These are phyloP conservation scores for Cyberlindnera americana DNA, from an alignment of 805 yeast species.

Conservation along the genomic window DNA sequence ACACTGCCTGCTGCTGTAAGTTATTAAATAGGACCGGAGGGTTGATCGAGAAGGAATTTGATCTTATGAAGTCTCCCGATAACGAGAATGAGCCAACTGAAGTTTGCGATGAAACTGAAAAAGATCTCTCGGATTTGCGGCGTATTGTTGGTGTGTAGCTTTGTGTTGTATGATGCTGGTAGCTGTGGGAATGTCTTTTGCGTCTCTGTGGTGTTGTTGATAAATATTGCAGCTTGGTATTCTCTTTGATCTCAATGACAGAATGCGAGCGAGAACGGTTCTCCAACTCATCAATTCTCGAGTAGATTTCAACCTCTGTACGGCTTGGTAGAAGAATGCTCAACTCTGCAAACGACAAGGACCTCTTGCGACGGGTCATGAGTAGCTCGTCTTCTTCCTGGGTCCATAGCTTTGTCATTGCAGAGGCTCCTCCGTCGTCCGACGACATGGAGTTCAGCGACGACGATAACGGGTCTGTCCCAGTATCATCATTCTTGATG, in stretches of 20 bases:
- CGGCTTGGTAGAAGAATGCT: slow-evolving; percentile 68
- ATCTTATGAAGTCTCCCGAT: slow-evolving; percentile 3
- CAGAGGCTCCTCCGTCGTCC: slow-evolving; percentile 14
- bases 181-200: slow-evolving; percentile 14
- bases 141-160: slow-evolving; percentile 6
- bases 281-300: slow-evolving; percentile 50
- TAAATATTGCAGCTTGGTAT: slow-evolving; percentile 8
- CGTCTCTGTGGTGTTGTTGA: slow-evolving; percentile 10
- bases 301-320: slow-evolving; percentile 70
- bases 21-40: slow-evolving; percentile 14
- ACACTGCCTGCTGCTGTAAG: slow-evolving; percentile 11
- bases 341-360: slow-evolving; percentile 68
- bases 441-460: slow-evolving; percentile 10
- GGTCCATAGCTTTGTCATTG: slow-evolving; percentile 34
- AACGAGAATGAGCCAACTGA: slow-evolving; percentile 5
- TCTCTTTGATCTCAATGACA: slow-evolving; percentile 3
- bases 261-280: slow-evolving; percentile 5
- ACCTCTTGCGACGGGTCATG: slow-evolving; percentile 49
- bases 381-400: slow-evolving; percentile 70
- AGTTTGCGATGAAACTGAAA: slow-evolving; percentile 13
- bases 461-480: slow-evolving; percentile 14
- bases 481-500: slow-evolving; percentile 1
- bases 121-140: slow-evolving; percentile 11
- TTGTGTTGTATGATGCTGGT: slow-evolving; percentile 5
- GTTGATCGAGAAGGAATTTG: slow-evolving; percentile 12